phyloP scores from a whole-genome alignment of 176 grass and related monocot genomes.

The Carex pumila region DNA sequence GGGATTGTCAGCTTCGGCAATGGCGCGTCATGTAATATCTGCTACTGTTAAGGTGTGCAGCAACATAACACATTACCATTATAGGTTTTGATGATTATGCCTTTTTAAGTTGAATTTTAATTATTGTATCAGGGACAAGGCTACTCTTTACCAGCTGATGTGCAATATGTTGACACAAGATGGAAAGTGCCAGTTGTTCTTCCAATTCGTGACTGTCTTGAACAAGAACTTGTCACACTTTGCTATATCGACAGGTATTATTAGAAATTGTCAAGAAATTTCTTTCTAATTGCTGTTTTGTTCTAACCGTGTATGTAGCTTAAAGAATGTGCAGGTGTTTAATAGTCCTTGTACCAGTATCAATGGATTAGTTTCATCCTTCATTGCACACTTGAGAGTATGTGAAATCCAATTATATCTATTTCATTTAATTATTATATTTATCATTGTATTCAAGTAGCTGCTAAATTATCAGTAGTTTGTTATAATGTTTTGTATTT shows the following conservation, averaged over 20 bases:
- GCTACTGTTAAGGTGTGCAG: conserved; percentile 71
- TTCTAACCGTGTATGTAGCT: conserved; percentile 32
- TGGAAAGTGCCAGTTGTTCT: conserved; percentile 67
- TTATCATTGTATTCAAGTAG: neutral
- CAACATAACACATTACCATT: neutral
- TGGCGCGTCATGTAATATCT: conserved; percentile 77
- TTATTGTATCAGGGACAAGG: conserved; percentile 60
- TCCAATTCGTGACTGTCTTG: conserved; percentile 69
- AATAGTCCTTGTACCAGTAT: conserved; percentile 56
- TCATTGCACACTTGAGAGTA: conserved; percentile 69
- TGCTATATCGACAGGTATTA: conserved; percentile 30
- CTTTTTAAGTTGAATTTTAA: neutral
- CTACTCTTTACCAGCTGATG: conserved; percentile 86
- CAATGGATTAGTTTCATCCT: conserved; percentile 75
- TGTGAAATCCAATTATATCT: conserved; percentile 13
- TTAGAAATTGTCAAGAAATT: conserved; percentile 3
- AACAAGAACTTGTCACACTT: conserved; percentile 56
- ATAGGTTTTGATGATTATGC: neutral
- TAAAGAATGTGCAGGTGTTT: conserved; percentile 61
- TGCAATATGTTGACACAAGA: conserved; percentile 85
- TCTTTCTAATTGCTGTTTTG: neutral
- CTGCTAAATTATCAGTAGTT: neutral
- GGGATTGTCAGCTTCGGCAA: conserved; percentile 66
- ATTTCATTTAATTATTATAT: neutral
- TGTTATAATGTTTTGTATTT: neutral